These are phyloP conservation scores for Apodospora peruviana DNA, from an alignment of 495 filamentous ascomycete genomes.

Conservation along the genomic window DNA sequence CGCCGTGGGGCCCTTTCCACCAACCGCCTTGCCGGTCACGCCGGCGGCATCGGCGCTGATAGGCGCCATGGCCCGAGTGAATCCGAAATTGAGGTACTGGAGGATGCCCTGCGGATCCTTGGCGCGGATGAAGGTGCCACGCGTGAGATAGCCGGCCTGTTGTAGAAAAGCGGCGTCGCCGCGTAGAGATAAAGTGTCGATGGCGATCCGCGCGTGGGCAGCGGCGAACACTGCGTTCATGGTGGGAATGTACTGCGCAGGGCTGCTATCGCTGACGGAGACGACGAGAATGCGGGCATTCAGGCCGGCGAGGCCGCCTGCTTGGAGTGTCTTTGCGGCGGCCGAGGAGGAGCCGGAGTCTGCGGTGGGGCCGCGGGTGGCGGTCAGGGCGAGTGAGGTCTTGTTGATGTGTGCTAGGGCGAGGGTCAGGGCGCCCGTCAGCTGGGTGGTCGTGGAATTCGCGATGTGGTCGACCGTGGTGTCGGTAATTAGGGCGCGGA, in stretches of 20 bases:
- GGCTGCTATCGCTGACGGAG: conserved; percentile 74
- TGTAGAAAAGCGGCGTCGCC: conserved; percentile 85
- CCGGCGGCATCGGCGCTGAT: conserved; percentile 3
- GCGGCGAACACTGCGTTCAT: conserved; percentile 98
- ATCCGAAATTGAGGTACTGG: conserved; percentile 95
- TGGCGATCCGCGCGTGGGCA: conserved; percentile 74
- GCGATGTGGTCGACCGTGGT: conserved; percentile 57
- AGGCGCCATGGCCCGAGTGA: conserved; percentile 42
- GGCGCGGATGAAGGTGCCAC: conserved; percentile 80
- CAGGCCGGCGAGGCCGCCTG: conserved; percentile 43
- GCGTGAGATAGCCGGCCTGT: conserved; percentile 86
- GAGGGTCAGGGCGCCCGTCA: conserved; percentile 86
- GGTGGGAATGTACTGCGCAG: conserved; percentile 90
- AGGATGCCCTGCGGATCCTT: conserved; percentile 57
- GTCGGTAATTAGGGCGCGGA: conserved; percentile 60
- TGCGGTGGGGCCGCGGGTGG: conserved; percentile 20
- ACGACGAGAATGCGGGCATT: conserved; percentile 82
- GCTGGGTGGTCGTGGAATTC: conserved; percentile 62
- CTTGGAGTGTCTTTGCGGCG: too few relatives aligned
- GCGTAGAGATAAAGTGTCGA: conserved; percentile 82
- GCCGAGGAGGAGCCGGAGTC: conserved; percentile 25
- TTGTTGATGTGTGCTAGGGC: conserved; percentile 85
- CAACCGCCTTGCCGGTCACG: background rate
- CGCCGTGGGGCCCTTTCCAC: background rate
- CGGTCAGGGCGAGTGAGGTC: conserved; percentile 34